Evolutionary conservation across 768 basidiomycete genomes (phyloP).

Genomic region (Amanita jacksonii): DNA sequence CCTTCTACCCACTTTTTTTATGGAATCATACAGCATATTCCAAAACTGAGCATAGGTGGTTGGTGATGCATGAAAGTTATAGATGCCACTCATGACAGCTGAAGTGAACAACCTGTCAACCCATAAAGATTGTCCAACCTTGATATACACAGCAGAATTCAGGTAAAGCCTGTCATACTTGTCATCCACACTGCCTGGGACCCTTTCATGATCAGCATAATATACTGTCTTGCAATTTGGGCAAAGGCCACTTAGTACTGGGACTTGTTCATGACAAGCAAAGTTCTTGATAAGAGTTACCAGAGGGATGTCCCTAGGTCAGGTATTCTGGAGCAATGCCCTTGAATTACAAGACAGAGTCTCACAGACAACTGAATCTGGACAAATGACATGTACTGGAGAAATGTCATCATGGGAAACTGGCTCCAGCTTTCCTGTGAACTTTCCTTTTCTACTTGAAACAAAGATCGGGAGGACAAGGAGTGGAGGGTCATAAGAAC

Average conservation of each 20-base stretch:
- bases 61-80: too few relatives aligned
- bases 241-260: not conserved
- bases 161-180: slow-evolving; percentile 1
- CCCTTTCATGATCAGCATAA: not conserved
- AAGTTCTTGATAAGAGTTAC: slow-evolving; percentile 3
- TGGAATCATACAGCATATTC: too few relatives aligned
- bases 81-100: slow-evolving; percentile 1
- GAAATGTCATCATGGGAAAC: too few relatives aligned
- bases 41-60: too few relatives aligned
- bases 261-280: not conserved
- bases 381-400: not conserved
- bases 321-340: not conserved
- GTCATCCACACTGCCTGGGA: not conserved
- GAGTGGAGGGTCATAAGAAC: too few relatives aligned
- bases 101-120: not conserved
- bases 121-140: slow-evolving; percentile 2
- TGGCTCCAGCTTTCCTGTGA: too few relatives aligned
- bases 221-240: slow-evolving; percentile 1
- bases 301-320: not conserved
- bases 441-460: too few relatives aligned
- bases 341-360: not conserved
- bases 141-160: not conserved
- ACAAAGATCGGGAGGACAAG: too few relatives aligned
- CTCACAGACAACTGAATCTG: not conserved
- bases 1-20: too few relatives aligned